phyloP scores from a whole-genome alignment of 306 rosid genomes.

The Neltuma alba region DNA sequence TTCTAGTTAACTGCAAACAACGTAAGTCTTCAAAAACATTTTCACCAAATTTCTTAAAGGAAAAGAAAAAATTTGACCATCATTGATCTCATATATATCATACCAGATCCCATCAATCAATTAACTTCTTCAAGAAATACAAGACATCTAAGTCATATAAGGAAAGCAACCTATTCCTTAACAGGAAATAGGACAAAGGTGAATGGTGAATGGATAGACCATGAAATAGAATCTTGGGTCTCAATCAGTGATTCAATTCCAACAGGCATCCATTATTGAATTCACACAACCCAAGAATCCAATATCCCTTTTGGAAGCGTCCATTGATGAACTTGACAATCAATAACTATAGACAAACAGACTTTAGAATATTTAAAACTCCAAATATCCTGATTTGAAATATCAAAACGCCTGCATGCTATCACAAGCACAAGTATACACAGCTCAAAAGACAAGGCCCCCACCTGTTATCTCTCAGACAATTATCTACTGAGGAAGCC shows the following conservation, averaged over 20 bases:
- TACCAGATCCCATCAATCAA: not conserved
- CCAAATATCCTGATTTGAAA: not conserved
- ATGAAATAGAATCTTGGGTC: not conserved
- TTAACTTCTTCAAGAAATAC: not conserved
- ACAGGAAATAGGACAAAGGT: not conserved
- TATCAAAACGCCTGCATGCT: not conserved
- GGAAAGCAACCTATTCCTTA: not conserved
- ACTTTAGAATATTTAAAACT: not conserved
- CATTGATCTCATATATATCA: not conserved
- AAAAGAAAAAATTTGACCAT: not conserved
- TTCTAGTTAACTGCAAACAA: slow-evolving; percentile 8
- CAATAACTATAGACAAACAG: slow-evolving; percentile 6
- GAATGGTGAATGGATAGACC: not conserved
- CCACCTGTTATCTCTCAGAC: slow-evolving; percentile 94
- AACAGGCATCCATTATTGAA: not conserved
- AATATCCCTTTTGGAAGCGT: not conserved
- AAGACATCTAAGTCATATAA: not conserved
- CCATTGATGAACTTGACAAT: not conserved
- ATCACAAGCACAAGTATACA: slow-evolving; percentile 8
- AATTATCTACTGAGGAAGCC: slow-evolving; percentile 68
- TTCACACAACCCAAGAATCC: not conserved
- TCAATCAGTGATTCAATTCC: not conserved
- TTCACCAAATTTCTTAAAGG: not conserved
- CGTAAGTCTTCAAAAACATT: not conserved
- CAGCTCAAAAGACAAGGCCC: slow-evolving; percentile 17